phyloP scores from a whole-genome alignment of 176 grass and related monocot species.

The Eleusine indica region DNA sequence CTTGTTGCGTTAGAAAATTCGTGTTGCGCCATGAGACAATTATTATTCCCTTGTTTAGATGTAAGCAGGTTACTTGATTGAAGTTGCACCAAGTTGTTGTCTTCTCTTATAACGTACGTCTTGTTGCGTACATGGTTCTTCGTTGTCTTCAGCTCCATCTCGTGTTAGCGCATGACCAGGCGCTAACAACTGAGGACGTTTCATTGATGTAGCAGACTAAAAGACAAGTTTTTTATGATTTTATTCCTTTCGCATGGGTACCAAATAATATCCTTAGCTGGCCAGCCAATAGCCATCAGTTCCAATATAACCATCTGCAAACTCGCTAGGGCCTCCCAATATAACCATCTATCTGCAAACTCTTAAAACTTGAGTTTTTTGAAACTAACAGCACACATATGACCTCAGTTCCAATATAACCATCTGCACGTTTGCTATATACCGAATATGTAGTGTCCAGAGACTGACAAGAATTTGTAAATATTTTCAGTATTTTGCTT shows the following conservation, averaged over 20 bases:
- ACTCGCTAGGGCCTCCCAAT: background rate
- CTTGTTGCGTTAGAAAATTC: background rate
- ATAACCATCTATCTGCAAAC: too few relatives aligned
- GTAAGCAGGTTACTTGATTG: background rate
- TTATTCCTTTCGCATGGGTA: background rate
- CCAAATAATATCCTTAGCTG: background rate
- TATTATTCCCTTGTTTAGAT: background rate
- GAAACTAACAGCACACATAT: background rate
- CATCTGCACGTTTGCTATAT: background rate
- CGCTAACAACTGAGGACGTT: background rate
- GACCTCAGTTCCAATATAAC: background rate
- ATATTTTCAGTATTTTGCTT: too few relatives aligned
- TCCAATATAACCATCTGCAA: background rate
- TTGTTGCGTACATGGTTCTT: slow-evolving; percentile 24
- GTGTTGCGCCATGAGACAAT: background rate
- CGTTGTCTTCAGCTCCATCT: background rate
- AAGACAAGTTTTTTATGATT: background rate
- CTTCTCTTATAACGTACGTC: background rate
- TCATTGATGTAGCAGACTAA: background rate
- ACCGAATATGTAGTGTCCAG: background rate
- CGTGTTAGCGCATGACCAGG: background rate
- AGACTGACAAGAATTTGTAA: background rate
- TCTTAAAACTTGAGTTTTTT: too few relatives aligned
- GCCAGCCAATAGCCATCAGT: background rate
- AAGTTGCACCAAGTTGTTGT: background rate